Base-by-base conservation (phyloP, 1,284 basidiomycete species). In the Ustilago trichophora region DNA sequence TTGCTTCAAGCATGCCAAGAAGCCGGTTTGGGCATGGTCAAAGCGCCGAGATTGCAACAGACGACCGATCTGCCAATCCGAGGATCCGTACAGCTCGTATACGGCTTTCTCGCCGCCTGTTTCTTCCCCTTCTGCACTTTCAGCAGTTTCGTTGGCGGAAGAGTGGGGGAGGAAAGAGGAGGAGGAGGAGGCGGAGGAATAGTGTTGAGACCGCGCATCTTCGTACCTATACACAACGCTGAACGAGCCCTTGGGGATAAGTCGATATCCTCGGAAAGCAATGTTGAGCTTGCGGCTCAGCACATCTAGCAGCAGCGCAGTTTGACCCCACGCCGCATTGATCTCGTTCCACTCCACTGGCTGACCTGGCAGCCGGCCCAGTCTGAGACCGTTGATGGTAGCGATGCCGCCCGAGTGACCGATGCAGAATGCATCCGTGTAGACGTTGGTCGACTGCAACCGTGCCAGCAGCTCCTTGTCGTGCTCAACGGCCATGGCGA, bases 271-370 rank as follows among this genome's bases (percentile, higher is more conserved):
- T 16, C 33, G 35, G 27, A 76, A 77, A 1, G 31, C 40, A 3
- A 70, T 33, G 9, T 44, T 37, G 5, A 73, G 43, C 34, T 74
- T 77, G 6, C 75, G 52, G 2, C 69, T 50, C 3, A 98, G 87
- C 5, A 93, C 93, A 74, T 94, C 91, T 13, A 98, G 84, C 47
- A 98, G 85, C 18, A 98, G 84, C n/a, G 95, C 85, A 0, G 93
- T 92, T 78, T 98, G 91, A 0, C 96, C 96, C 93, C 95, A 97
- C 3, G 96, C 96, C 6, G 96, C 96, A 79, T 98, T 98, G 82
- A 98, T 94, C 83, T 99, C 96, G 6, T 91, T 88, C 94, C 95
- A 99, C 78, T 98, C 95, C 24, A 98, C 72, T 33, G 91, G 73
- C 0, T 76, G 56, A 37, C 48, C 58, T 19, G 91, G 89, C 10